Base-by-base conservation (phyloP, 371 early-diverging fungal species). In the Lichtheimia corymbifera region DNA sequence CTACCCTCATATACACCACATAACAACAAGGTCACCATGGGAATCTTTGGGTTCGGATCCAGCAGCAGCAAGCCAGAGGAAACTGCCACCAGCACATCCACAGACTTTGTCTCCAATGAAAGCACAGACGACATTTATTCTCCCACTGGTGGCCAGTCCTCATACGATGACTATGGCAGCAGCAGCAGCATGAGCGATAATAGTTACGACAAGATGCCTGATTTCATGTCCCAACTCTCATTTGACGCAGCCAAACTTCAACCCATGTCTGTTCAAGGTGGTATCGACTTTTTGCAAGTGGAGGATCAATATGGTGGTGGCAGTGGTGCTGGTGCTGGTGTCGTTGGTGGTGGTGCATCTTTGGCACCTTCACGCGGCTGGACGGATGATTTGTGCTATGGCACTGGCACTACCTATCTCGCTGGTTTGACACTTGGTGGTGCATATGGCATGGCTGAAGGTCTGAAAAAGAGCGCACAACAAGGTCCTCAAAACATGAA, bases 331-430 rank as follows among this genome's bases (percentile, higher is more conserved):
- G 50, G 68, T 49, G 55, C 44, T 28, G 74, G 74, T n/a, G 66
- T 63, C 50, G 17, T 40, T 41, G 24, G n/a, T 25, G 86, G 86
- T 28, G 64, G 64, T 50, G 62, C 66, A 22, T 65, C 74, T 20
- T 68, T 86, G 58, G 63, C 93, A 50, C 93, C 93, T 47, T 88
- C 88, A 62, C 84, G 94, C 62, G 85, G 91, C 25, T 88, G 88
- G 85, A 80, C 88, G 40, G 94, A 93, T 58, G 93, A 93, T 78
- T 78, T 93, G 41, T 91, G 93, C 78, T 93, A 93, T 74, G 94
- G 94, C 50, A 90, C 93, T 4, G 94, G 94, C 12, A 84, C 91
- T 4, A 83, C 87, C 52, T 93, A 93, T 67, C 73, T 93, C 61
- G 74, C 86, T 20, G 94, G 93, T 15, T 74, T 93, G 68, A 77